Base-by-base conservation (phyloP, 2,329 filamentous ascomycete genomes). In the Xylariales sp. region DNA sequence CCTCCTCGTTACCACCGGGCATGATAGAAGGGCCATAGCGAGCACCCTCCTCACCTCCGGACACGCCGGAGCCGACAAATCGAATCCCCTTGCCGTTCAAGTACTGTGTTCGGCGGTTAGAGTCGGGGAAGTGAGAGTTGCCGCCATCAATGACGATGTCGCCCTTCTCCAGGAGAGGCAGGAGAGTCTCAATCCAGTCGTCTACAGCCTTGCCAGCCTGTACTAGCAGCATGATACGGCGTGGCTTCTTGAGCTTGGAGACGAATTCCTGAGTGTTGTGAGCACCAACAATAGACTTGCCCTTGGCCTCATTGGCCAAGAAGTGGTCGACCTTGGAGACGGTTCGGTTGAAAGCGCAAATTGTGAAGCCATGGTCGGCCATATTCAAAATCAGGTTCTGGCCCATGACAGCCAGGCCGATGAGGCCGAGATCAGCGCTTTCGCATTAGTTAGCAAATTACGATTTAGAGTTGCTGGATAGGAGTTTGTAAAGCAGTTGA, bases 101-200 rank as follows among this genome's bases (percentile, higher is more conserved):
- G 76, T 96, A 95, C 71, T 86, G 76, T 68, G 88, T 90, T 63
- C 93, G 88, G 71, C 93, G 89, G 83, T 96, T 97, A 74, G 88
- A 91, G 75, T 97, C 93, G 63, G 93, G 93, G 82, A 86, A 98
- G 78, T 97, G 93, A 54, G 91, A 97, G 85, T 98, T 97, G 61
- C 89, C 93, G 67, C 93, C 93, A 64, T 98, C 93, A 61, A 98
- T 97, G 78, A 98, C 94, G 80, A 98, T 96, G 68, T 98, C 93
- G 55, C 88, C 90, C 61, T 79, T 65, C 66, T 89, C 84, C 52
- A 91, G 75, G 63, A 86, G 81, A 53, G 85, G 88, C 48, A 97
- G 78, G 53, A 98, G 84, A 57, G 84, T 83, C 80, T 96, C 89
- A 62, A 98, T 97, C 84, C 95, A 97, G 76, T 95, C 88, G 68